A percentile compares a stretch with the other conserved stretches of the same genome.
phyloP scores from a whole-genome alignment of 805 yeast species.

The Komagataella kurtzmanii region DNA sequence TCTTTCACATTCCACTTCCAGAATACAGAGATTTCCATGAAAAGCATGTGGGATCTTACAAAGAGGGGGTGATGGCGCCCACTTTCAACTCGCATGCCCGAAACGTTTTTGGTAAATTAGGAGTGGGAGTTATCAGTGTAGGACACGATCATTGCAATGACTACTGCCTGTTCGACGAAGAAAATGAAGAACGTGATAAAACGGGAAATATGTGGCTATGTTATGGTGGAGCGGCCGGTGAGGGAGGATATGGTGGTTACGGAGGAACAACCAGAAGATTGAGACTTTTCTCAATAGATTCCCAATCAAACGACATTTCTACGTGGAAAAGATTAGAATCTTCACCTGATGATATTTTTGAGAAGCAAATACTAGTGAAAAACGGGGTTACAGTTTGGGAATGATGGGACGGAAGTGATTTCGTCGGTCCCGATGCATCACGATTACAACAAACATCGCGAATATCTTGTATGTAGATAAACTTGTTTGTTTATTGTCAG shows the following conservation, averaged over 20 bases:
- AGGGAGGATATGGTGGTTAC: slow-evolving; percentile 94
- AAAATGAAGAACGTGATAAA: slow-evolving; percentile 9
- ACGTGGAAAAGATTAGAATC: slow-evolving; percentile 70
- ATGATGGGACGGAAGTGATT: background rate
- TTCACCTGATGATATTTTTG: slow-evolving; percentile 31
- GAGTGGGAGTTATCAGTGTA: slow-evolving; percentile 62
- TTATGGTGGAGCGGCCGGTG: slow-evolving; percentile 89
- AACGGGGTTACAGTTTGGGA: background rate
- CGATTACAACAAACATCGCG: background rate
- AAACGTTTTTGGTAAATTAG: slow-evolving; percentile 41
- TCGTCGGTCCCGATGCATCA: background rate
- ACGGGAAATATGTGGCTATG: slow-evolving; percentile 52
- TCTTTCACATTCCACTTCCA: slow-evolving; percentile 89
- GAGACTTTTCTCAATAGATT: slow-evolving; percentile 57
- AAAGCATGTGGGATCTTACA: slow-evolving; percentile 38
- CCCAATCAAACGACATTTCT: slow-evolving; percentile 27
- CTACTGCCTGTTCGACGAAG: slow-evolving; percentile 54
- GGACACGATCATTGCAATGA: slow-evolving; percentile 98
- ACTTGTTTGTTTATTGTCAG: too few species aligned
- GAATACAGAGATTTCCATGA: slow-evolving; percentile 46
- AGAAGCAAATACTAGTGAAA: slow-evolving; percentile 34
- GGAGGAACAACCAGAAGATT: slow-evolving; percentile 77
- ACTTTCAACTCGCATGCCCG: slow-evolving; percentile 55
- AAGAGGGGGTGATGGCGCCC: slow-evolving; percentile 77
- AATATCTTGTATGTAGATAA: too few species aligned